These are phyloP conservation scores for Pichia heedii DNA, from an alignment of 805 yeast species.

Conservation along the genomic window DNA sequence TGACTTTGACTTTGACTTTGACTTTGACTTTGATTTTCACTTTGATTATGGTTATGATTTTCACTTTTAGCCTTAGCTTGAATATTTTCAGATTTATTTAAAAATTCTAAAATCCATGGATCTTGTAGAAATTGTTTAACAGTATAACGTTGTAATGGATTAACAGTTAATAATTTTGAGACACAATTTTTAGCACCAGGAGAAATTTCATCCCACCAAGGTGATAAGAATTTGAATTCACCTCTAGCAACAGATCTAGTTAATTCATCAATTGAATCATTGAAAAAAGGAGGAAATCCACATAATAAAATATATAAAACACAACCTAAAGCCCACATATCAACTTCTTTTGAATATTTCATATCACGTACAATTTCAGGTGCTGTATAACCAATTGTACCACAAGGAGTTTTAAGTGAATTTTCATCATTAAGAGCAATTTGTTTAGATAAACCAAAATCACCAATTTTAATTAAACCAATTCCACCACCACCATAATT, in stretches of 20 bases:
- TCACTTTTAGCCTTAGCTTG: constrained; percentile 14
- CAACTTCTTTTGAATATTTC: constrained; percentile 86
- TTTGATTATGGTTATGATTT: constrained; percentile 8
- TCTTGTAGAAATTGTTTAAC: constrained; percentile 64
- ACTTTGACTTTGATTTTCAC: no score
- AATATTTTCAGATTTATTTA: constrained; percentile 22
- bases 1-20: no score
- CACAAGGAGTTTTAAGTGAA: constrained; percentile 90
- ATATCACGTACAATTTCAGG: constrained; percentile 96
- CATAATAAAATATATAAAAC: constrained; percentile 87
- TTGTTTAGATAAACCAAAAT: constrained; percentile 89
- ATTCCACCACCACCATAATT: constrained; percentile 90
- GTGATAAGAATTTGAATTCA: constrained; percentile 63
- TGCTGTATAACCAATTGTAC: constrained; percentile 97
- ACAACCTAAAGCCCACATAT: constrained; percentile 99
- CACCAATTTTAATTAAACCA: constrained; percentile 85
- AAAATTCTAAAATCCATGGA: constrained; percentile 55
- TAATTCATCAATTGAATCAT: constrained; percentile 62
- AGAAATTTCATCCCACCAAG: constrained; percentile 87
- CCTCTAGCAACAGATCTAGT: constrained; percentile 78
- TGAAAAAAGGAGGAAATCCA: constrained; percentile 97
- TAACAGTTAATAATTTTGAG: constrained; percentile 57
- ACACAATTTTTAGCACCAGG: constrained; percentile 63
- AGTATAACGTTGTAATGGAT: constrained; percentile 58
- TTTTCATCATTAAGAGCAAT: constrained; percentile 61